Evolutionary conservation across 768 basidiomycete species (phyloP).

Genomic region (Phanerochaete sordida): DNA sequence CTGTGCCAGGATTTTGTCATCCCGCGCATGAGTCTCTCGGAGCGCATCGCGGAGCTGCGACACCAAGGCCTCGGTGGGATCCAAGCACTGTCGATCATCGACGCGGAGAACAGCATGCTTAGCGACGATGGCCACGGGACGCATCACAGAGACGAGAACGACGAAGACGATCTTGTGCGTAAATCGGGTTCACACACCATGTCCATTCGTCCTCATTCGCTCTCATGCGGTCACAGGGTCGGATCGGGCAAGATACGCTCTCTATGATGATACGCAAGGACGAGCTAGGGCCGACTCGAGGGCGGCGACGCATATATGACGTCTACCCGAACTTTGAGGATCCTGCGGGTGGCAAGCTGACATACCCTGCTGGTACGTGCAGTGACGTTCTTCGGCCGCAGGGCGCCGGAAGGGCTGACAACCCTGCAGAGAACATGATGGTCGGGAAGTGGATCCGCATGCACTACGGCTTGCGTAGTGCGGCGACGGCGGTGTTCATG

Average conservation of each 20-base stretch:
- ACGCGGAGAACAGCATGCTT: background rate
- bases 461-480: constrained; percentile 52
- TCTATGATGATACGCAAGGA: constrained; percentile 73
- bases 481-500: constrained; percentile 64
- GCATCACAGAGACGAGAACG: background rate
- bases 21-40: background rate
- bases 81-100: background rate
- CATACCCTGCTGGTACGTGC: constrained; percentile 55
- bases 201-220: no score
- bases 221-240: constrained; percentile 43
- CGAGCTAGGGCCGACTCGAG: constrained; percentile 56
- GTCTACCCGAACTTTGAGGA: constrained; percentile 35
- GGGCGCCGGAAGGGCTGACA: background rate
- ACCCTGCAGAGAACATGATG: constrained; percentile 44
- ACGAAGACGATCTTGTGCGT: constrained; percentile 16
- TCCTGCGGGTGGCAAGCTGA: constrained; percentile 41
- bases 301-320: constrained; percentile 54
- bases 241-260: constrained; percentile 68
- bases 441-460: constrained; percentile 61
- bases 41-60: background rate
- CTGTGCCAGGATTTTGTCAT: constrained; percentile 50
- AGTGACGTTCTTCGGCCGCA: background rate
- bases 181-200: background rate
- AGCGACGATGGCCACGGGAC: background rate
- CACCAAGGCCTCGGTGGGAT: background rate